Conservation (phyloP, 2,329 filamentous ascomycete species). For the Drechslerella coelobrocha region DNA sequence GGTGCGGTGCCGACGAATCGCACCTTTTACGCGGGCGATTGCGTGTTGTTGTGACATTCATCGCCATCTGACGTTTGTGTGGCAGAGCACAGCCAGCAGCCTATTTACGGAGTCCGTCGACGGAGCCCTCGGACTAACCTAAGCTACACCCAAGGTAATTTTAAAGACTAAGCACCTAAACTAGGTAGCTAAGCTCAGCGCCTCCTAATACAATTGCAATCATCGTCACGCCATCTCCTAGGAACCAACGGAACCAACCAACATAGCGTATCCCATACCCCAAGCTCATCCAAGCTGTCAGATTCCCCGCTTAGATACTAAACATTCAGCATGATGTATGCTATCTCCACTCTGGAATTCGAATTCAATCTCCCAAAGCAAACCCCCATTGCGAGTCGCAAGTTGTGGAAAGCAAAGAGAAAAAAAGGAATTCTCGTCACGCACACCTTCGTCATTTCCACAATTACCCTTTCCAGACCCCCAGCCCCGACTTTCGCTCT, state of each 20-base stretch:
- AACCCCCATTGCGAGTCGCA: no score
- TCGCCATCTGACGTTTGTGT: slow-evolving; percentile 1
- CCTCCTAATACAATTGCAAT: not conserved
- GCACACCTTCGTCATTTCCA: slow-evolving; percentile 24
- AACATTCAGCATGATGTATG: not conserved
- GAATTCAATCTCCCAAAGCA: no score
- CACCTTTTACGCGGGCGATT: slow-evolving; percentile 33
- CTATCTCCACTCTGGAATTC: not conserved
- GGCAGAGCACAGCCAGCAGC: no score
- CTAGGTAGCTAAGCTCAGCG: slow-evolving; percentile 1
- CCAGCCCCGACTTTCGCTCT: not conserved
- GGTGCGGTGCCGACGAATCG: not conserved
- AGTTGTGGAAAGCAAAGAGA: not conserved
- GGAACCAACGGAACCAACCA: no score
- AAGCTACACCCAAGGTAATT: no score
- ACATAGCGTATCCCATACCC: not conserved
- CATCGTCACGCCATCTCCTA: not conserved
- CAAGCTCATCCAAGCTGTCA: slow-evolving; percentile 3
- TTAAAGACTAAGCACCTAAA: not conserved
- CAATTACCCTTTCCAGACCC: not conserved
- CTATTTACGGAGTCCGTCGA: no score
- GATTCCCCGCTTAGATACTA: slow-evolving; percentile 8
- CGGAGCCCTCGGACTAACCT: no score
- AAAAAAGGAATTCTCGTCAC: no score
- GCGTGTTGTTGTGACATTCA: slow-evolving; percentile 11